Base-by-base conservation (phyloP, 495 filamentous ascomycete species). In the Podospora tetraspora region DNA sequence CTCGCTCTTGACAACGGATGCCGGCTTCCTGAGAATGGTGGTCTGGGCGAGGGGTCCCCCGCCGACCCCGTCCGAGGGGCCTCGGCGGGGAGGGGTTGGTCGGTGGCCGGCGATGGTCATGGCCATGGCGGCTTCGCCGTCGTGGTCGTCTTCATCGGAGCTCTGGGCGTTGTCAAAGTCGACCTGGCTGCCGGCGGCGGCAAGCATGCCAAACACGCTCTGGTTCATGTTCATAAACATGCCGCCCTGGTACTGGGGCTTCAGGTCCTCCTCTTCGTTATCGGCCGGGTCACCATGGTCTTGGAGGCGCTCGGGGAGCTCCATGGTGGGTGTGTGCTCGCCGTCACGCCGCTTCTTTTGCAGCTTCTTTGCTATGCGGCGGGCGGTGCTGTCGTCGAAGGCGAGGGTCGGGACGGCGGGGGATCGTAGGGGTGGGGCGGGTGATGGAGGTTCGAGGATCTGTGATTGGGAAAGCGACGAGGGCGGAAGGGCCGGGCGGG, bases 151-250 rank as follows among this genome's bases (percentile, higher is more conserved):
- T 19, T 93, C 93, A 68, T 94, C 94, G 66, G 91, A 94, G 34
- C 87, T 90, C 57, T 87, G 86, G 30, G 88, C 7, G 43, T 19
- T 90, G 70, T 95, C 91, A 75, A 97, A 92, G 75, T 94, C 90
- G 23, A 89, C 88, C 61, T 86, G 86, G 64, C 91, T 92, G 7
- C 92, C 92, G 56, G 92, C 93, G n/a, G 92, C 91, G 19, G 94
- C 92, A 69, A 99, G 94, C 79, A 99, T 85, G 63, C 92, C 93
- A 78, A 97, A 97, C 63, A 99, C 85, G 62, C 92, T 94, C 80
- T 97, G 94, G 78, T 97, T 94, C 91, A 97, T 91, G 70, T 92
- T 91, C 82, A 84, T 82, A 59, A 82, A 80, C 74, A 84, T 82
- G 61, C 78, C 75, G 9, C 82, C 77, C 25, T 75, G 77, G 63